Conservation (phyloP, 352 stramenopile species). For the Phytophthora hybrid region DNA sequence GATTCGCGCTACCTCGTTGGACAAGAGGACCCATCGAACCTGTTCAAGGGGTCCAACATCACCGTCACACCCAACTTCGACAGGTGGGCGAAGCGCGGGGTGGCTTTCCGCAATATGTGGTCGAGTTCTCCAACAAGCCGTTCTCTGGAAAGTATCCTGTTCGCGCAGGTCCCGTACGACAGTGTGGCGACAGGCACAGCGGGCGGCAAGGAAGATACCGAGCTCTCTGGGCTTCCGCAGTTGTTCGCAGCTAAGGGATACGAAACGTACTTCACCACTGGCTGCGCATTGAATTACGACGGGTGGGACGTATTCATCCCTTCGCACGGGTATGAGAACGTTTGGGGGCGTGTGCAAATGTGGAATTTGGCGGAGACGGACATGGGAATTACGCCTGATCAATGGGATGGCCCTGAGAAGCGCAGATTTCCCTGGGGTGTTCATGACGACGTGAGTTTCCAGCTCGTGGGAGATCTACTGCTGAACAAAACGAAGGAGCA, state of each 20-base stretch:
- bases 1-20: conserved; percentile 55
- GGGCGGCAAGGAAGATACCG: neutral
- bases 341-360: neutral
- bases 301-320: neutral
- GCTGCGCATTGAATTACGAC: conserved; percentile 1
- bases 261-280: conserved; percentile 3
- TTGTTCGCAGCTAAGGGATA: neutral
- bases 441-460: conserved; percentile 1
- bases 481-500: neutral
- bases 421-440: neutral
- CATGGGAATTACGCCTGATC: neutral
- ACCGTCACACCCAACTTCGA: conserved; percentile 54
- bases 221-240: neutral
- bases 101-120: conserved; percentile 59
- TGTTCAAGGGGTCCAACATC: conserved; percentile 25
- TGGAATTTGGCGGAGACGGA: conserved; percentile 3
- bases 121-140: conserved; percentile 58
- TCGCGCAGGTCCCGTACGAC: conserved; percentile 46
- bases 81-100: conserved; percentile 45
- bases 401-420: conserved; percentile 7
- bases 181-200: neutral
- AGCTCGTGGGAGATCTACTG: conserved; percentile 1
- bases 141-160: conserved; percentile 54
- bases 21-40: conserved; percentile 40
- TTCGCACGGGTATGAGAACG: conserved; percentile 2